Conservation (phyloP, 495 filamentous ascomycete genomes). For the Umbilicaria muhlenbergii region DNA sequence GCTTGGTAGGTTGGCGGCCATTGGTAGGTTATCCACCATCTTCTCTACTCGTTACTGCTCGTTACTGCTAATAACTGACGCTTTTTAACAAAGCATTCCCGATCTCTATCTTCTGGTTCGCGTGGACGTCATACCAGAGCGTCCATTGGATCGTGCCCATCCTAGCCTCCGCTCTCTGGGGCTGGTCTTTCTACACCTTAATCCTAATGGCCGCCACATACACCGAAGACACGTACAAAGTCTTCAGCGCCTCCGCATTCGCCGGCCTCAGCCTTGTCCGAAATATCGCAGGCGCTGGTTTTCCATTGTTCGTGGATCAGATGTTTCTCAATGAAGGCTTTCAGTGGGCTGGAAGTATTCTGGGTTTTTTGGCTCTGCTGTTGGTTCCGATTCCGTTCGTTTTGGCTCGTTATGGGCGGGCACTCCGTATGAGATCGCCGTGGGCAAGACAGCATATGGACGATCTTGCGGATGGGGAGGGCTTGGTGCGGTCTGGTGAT, state of each 20-base stretch:
- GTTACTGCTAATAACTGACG: not conserved
- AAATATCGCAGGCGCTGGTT: constrained; percentile 28
- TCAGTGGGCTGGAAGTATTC: constrained; percentile 43
- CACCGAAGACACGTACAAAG: constrained; percentile 16
- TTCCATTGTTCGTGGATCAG: constrained; percentile 29
- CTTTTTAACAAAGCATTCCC: constrained; percentile 13
- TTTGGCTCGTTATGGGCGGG: constrained; percentile 19
- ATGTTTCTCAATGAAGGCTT: constrained; percentile 53
- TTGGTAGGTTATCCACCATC: constrained; percentile 3
- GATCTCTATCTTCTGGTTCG: constrained; percentile 31
- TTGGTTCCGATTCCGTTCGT: constrained; percentile 37
- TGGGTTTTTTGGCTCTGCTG: constrained; percentile 34
- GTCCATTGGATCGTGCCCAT: constrained; percentile 34
- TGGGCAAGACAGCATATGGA: constrained; percentile 30
- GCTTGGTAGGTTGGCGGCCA: constrained; percentile 12
- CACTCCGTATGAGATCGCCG: constrained; percentile 23
- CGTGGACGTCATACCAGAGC: constrained; percentile 26
- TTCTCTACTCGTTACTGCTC: not conserved
- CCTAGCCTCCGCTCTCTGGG: constrained; percentile 28
- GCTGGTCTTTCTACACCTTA: constrained; percentile 20
- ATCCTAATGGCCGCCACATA: constrained; percentile 18
- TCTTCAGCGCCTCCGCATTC: constrained; percentile 24
- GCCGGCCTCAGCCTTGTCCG: constrained; percentile 27
- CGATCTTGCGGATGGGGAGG: constrained; percentile 9
- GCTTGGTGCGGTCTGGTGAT: too few species aligned